Conservation (phyloP, 2,329 filamentous ascomycete species). For the Ambrosiella beaveri region DNA sequence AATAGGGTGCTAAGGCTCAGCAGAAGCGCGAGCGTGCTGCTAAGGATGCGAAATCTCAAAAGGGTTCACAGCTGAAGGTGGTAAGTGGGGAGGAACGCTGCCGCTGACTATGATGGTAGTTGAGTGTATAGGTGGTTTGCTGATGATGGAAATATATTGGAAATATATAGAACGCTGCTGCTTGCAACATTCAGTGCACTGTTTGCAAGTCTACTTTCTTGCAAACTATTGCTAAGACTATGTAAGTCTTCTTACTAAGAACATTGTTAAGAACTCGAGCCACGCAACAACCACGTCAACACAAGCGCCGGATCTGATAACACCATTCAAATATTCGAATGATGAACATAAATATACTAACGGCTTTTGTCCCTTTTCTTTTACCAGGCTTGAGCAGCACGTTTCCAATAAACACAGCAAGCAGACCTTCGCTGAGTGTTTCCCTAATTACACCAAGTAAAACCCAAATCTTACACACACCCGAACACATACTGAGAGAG, state of each 20-base stretch:
- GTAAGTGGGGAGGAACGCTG: constrained; percentile 26
- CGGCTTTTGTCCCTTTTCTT: background rate
- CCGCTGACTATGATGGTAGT: no score
- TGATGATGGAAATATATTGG: background rate
- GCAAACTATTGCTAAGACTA: constrained; percentile 56
- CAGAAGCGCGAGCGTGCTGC: constrained; percentile 58
- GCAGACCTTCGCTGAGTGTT: constrained; percentile 47
- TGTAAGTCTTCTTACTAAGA: constrained; percentile 25
- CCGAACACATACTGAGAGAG: no score
- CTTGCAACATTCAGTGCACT: constrained; percentile 60
- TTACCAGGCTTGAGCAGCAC: constrained; percentile 46
- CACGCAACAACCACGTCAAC: no score
- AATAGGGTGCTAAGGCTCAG: constrained; percentile 46
- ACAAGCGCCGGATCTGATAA: no score
- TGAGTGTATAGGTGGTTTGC: background rate
- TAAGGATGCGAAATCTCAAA: constrained; percentile 38
- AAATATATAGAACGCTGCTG: constrained; percentile 44
- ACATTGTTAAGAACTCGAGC: background rate
- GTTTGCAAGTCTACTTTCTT: constrained; percentile 66
- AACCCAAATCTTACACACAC: no score
- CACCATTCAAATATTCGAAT: no score
- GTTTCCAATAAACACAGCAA: constrained; percentile 64
- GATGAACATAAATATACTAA: background rate
- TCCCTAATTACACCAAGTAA: constrained; percentile 28
- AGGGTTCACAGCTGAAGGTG: constrained; percentile 52